Base-by-base conservation (phyloP, 2,329 filamentous ascomycete genomes). In the Epichloe coenophiala region DNA sequence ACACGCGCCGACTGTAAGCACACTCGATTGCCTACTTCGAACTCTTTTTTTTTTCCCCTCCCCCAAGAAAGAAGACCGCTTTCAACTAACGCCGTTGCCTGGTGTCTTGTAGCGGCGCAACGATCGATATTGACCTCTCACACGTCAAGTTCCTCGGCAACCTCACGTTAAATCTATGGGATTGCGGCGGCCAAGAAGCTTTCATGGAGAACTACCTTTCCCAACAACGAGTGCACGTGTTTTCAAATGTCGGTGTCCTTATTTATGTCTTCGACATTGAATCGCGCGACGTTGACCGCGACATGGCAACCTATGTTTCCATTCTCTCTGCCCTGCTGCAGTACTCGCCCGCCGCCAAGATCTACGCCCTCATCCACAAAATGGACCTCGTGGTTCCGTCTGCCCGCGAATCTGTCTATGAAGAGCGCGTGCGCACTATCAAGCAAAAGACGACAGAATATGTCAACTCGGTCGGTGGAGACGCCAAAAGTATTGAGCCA, bases 231-330 rank as follows among this genome's bases (percentile, higher is more conserved):
- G 84, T 88, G 51, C 93, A 97, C 69, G 91, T 98, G 67, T 98
- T 98, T 72, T 88, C 84, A 62, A 91, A 93, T 65, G 93, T 96
- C 54, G 91, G 90, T 47, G 93, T 97, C 48, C 80, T 98, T 52
- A 97, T 98, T 68, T 98, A 98, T 72, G 93, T 98, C 67, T 98
- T 98, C 70, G 93, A 98, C 66, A 94, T 97, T 58, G 93, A 97
- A 67, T 95, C 88, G 17, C 85, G 89, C 64, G 93, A 97, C 66
- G 88, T 95, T 60, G 87, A 93, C 55, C 85, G 88, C 60, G 93
- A 98, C 65, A 80, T 97, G 48, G 82, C 91, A 51, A 95, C 89
- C 52, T 98, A 97, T 72, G 82, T 84, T 48, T 85, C 87, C 57
- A 93, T 97, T 65, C 88, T 97, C 59, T 81, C 84, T 47, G 93